Conservation (phyloP, 805 yeast species). For the Lachancea thermotolerans region DNA sequence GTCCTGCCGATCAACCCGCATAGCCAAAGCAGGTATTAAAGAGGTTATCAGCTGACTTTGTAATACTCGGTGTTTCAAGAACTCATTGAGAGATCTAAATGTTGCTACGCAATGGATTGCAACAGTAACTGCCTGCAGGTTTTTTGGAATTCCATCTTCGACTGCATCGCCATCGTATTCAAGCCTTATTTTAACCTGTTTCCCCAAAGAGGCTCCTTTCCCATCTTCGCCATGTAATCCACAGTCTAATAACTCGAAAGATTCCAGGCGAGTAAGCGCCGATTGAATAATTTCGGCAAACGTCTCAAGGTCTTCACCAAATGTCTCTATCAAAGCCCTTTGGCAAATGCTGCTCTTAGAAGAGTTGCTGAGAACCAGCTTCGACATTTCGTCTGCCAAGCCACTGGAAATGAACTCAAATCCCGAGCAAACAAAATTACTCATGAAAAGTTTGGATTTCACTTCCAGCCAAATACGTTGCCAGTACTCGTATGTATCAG, state of each 20-base stretch:
- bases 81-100: slow-evolving; percentile 38
- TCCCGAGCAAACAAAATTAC: slow-evolving; percentile 45
- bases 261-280: slow-evolving; percentile 64
- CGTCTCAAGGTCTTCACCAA: slow-evolving; percentile 33
- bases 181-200: slow-evolving; percentile 59
- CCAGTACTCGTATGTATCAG: slow-evolving; percentile 20
- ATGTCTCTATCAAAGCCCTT: slow-evolving; percentile 39
- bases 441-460: slow-evolving; percentile 29
- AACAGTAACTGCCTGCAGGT: slow-evolving; percentile 27
- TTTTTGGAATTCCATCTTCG: slow-evolving; percentile 22
- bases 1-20: slow-evolving; percentile 8
- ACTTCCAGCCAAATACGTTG: slow-evolving; percentile 35
- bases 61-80: slow-evolving; percentile 35
- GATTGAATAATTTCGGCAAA: slow-evolving; percentile 62
- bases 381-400: slow-evolving; percentile 33
- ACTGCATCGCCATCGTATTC: slow-evolving; percentile 32
- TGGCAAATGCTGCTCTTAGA: slow-evolving; percentile 33
- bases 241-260: slow-evolving; percentile 51
- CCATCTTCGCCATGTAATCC: slow-evolving; percentile 35
- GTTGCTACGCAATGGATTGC: slow-evolving; percentile 51
- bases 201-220: slow-evolving; percentile 58
- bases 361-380: slow-evolving; percentile 18
- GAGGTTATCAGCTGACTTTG: slow-evolving; percentile 23
- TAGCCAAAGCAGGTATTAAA: slow-evolving; percentile 14
- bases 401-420: slow-evolving; percentile 73